Evolutionary conservation across 208 protist genomes (phyloP).

Genomic region (Leishmania amazonensis): DNA sequence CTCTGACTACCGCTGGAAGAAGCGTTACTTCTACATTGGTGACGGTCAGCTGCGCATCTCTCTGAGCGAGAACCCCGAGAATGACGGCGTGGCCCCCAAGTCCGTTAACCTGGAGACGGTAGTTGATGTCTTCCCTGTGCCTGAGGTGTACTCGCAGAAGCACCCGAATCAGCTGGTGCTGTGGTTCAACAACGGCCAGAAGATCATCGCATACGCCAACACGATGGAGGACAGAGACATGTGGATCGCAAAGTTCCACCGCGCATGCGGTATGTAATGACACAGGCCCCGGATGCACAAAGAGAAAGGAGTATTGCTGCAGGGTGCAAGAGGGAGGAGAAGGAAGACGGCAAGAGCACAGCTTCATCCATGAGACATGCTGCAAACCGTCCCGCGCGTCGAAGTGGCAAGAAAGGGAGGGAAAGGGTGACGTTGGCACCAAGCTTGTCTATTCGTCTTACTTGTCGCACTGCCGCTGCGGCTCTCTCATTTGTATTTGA

Average conservation of each 20-base stretch:
- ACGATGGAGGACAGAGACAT: conserved; percentile 75
- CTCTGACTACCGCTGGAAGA: conserved; percentile 88
- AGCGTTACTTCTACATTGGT: conserved; percentile 78
- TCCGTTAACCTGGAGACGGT: conserved; percentile 75
- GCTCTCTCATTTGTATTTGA: background rate
- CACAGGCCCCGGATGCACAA: background rate
- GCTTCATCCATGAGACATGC: background rate
- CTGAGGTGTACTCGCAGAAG: conserved; percentile 83
- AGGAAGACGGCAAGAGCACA: background rate
- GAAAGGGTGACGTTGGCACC: background rate
- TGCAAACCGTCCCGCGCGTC: background rate
- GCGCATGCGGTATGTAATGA: conserved; percentile 82
- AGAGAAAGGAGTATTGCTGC: background rate
- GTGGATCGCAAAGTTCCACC: conserved; percentile 87
- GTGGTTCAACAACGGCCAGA: conserved; percentile 91
- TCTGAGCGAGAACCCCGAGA: conserved; percentile 73
- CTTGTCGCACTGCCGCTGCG: background rate
- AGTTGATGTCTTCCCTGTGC: conserved; percentile 83
- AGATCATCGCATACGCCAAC: conserved; percentile 82
- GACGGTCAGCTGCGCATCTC: conserved; percentile 81
- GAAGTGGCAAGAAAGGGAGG: background rate
- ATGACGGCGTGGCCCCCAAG: conserved; percentile 72
- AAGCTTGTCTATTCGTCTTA: background rate
- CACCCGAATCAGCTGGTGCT: conserved; percentile 88
- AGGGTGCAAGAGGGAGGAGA: background rate